These are phyloP conservation scores for Ophiostoma himal-ulmi DNA, from an alignment of 2,329 filamentous ascomycete species.

Conservation along the genomic window DNA sequence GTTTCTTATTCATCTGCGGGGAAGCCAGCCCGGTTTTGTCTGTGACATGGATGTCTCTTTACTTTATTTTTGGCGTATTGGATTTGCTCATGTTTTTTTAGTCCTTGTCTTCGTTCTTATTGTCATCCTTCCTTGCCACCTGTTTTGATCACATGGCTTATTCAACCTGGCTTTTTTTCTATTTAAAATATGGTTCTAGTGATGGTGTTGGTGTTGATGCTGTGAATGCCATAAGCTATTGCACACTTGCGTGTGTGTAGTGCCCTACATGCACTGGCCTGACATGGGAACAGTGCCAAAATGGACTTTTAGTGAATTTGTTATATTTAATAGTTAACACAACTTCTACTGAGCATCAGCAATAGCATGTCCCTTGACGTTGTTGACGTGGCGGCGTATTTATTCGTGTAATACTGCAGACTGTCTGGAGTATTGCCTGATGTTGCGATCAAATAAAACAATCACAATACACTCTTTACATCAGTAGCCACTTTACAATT, in stretches of 20 bases:
- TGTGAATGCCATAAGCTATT: background rate
- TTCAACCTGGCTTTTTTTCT: background rate
- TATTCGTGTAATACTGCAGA: background rate
- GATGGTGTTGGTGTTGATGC: background rate
- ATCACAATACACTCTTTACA: background rate
- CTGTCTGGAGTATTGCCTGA: background rate
- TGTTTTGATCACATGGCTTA: constrained; percentile 6
- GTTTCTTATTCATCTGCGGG: constrained; percentile 4
- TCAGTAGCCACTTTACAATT: background rate
- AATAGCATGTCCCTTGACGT: background rate
- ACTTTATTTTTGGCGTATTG: constrained; percentile 14
- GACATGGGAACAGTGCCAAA: background rate
- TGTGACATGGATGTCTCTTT: constrained; percentile 7
- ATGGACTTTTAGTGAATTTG: too few relatives aligned
- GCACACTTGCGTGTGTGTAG: background rate
- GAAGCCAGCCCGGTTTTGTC: background rate
- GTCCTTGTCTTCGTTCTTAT: background rate
- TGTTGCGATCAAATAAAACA: background rate
- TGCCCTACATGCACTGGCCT: background rate
- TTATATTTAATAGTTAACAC: background rate
- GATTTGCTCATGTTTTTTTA: constrained; percentile 12
- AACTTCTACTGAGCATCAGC: background rate
- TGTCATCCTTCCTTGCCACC: background rate
- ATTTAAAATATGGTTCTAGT: background rate
- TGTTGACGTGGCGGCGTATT: background rate